Evolutionary conservation across 139 green algal genomes (phyloP).

Genomic region (Zygnema circumcarinatum): DNA sequence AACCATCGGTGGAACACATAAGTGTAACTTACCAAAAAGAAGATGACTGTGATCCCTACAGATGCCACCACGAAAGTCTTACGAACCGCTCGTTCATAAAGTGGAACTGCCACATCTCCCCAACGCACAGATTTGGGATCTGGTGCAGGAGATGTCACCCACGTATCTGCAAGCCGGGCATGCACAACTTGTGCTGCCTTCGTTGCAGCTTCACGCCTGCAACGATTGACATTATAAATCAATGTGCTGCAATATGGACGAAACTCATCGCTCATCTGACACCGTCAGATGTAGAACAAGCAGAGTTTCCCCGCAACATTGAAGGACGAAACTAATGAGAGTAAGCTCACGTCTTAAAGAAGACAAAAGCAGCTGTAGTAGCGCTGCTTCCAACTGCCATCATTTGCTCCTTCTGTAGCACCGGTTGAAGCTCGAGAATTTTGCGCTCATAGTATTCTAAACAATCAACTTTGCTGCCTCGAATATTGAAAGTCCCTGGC

Average conservation of each 20-base stretch:
- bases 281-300: too few species aligned
- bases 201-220: conserved; percentile 22
- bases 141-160: conserved; percentile 36
- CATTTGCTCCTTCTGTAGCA: conserved; percentile 23
- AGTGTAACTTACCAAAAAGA: conserved; percentile 43
- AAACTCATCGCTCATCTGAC: too few species aligned
- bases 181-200: conserved; percentile 22
- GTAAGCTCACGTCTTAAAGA: conserved; percentile 21
- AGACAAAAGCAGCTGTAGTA: conserved; percentile 28
- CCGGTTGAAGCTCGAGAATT: not conserved
- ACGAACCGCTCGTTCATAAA: conserved; percentile 29
- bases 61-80: conserved; percentile 6
- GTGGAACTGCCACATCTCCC: conserved; percentile 22
- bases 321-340: too few species aligned
- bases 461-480: not conserved
- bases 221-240: too few species aligned
- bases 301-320: too few species aligned
- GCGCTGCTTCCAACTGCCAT: conserved; percentile 7
- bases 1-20: too few species aligned
- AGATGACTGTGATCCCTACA: conserved; percentile 43
- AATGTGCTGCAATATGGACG: too few species aligned
- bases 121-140: conserved; percentile 30
- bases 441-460: conserved; percentile 25
- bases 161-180: conserved; percentile 1
- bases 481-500: not conserved